Evolutionary conservation across 768 basidiomycete species (phyloP).

Genomic region (Tricholoma sp.): DNA sequence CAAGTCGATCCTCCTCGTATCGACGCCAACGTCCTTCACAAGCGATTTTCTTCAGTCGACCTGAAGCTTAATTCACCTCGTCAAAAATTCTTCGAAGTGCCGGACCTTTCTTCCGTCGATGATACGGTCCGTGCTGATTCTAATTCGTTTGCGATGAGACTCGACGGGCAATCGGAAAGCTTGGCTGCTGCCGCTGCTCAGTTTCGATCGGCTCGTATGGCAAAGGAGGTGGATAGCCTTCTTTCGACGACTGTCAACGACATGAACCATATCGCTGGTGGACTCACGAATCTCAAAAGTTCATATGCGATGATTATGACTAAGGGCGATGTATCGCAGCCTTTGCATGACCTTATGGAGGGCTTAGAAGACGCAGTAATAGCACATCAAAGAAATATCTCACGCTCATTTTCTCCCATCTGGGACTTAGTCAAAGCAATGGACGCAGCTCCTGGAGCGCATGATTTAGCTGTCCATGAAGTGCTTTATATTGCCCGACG

Average conservation of each 20-base stretch:
- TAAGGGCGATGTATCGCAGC: constrained; percentile 21
- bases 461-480: constrained; percentile 43
- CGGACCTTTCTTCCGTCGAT: constrained; percentile 57
- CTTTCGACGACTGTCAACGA: constrained; percentile 31
- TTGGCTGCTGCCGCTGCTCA: constrained; percentile 44
- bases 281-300: constrained; percentile 34
- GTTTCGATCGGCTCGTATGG: constrained; percentile 47
- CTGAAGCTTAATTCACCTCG: constrained; percentile 28
- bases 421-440: constrained; percentile 53
- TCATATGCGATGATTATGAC: constrained; percentile 24
- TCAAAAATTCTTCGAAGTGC: constrained; percentile 30
- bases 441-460: constrained; percentile 39
- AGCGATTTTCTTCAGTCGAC: constrained; percentile 31
- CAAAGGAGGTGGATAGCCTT: constrained; percentile 45
- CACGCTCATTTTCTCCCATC: constrained; percentile 46
- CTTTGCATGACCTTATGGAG: constrained; percentile 31
- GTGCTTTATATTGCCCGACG: constrained; percentile 43
- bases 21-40: constrained; percentile 21
- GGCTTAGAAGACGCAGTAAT: constrained; percentile 31
- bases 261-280: constrained; percentile 33
- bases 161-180: constrained; percentile 48
- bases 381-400: constrained; percentile 31
- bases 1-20: constrained; percentile 15
- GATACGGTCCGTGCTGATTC: constrained; percentile 61
- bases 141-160: constrained; percentile 62